These are phyloP conservation scores for Lachancea thermotolerans DNA, from an alignment of 805 yeast species.

Conservation along the genomic window DNA sequence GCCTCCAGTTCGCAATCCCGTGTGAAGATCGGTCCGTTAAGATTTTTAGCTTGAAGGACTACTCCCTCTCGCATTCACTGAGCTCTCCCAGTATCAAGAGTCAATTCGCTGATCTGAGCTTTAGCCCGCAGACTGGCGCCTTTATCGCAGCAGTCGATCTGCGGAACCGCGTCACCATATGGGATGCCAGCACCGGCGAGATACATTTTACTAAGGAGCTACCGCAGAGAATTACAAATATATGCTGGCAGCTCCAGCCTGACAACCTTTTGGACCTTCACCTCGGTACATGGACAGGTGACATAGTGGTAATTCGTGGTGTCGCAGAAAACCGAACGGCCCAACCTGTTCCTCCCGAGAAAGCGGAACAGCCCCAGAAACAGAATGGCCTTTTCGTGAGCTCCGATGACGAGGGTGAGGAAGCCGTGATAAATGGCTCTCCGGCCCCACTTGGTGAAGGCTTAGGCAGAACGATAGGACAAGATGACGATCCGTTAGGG, in stretches of 20 bases:
- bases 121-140: conserved; percentile 53
- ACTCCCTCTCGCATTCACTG: conserved; percentile 22
- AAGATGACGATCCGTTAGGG: conserved; percentile 12
- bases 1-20: conserved; percentile 64
- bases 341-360: neutral
- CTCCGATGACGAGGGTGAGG: conserved; percentile 29
- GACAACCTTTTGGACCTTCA: conserved; percentile 23
- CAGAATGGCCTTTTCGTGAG: conserved; percentile 25
- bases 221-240: conserved; percentile 26
- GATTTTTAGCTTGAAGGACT: conserved; percentile 32
- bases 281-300: conserved; percentile 36
- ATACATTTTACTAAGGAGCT: conserved; percentile 22
- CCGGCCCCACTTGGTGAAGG: neutral
- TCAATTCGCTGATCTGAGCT: conserved; percentile 43
- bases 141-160: conserved; percentile 52
- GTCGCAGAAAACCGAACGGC: conserved; percentile 16
- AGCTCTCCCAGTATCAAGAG: conserved; percentile 10
- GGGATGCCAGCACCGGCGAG: conserved; percentile 42
- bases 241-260: conserved; percentile 31
- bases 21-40: conserved; percentile 42
- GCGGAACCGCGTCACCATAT: conserved; percentile 47
- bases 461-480: conserved; percentile 22
- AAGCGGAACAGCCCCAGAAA: conserved; percentile 6
- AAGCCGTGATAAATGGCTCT: neutral
- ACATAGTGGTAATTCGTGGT: conserved; percentile 31